These are phyloP conservation scores for Cladophialophora exuberans DNA, from an alignment of 2,329 filamentous ascomycete species.

Conservation along the genomic window DNA sequence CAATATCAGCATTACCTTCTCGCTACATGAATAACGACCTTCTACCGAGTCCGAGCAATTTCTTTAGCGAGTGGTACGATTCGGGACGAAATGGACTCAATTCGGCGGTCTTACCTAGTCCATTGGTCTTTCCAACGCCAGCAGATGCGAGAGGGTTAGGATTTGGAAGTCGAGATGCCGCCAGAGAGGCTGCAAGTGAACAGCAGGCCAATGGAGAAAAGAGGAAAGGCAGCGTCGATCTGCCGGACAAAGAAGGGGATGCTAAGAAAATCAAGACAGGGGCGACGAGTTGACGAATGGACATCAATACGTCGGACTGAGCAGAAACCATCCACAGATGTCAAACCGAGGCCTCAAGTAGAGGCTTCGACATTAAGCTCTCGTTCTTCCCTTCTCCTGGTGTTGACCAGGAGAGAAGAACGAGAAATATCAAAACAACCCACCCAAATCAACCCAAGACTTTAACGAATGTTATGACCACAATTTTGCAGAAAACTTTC, in stretches of 20 bases:
- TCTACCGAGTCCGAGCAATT: slow-evolving; percentile 85
- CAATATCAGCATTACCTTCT: slow-evolving; percentile 90
- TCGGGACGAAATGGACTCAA: slow-evolving; percentile 55
- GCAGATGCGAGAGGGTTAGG: slow-evolving; percentile 18
- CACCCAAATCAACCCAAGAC: too few species aligned
- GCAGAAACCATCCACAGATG: too few species aligned
- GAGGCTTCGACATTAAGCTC: too few species aligned
- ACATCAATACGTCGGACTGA: too few species aligned
- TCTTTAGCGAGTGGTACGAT: slow-evolving; percentile 84
- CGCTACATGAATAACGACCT: slow-evolving; percentile 87
- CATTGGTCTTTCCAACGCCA: slow-evolving; percentile 56
- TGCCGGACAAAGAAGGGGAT: slow-evolving; percentile 26
- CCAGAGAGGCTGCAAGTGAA: slow-evolving; percentile 16
- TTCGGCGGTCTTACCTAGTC: slow-evolving; percentile 86
- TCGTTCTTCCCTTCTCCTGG: too few species aligned
- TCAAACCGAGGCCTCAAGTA: background rate
- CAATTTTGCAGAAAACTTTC: too few species aligned
- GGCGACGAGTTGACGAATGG: background rate
- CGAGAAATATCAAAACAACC: too few species aligned
- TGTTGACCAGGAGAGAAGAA: too few species aligned
- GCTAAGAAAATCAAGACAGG: slow-evolving; percentile 33
- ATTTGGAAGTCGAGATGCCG: slow-evolving; percentile 27
- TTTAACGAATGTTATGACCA: too few species aligned
- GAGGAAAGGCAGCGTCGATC: slow-evolving; percentile 28
- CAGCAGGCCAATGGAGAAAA: slow-evolving; percentile 29